Conservation (phyloP, 352 stramenopile genomes). For the Pythium scleroteichum region DNA sequence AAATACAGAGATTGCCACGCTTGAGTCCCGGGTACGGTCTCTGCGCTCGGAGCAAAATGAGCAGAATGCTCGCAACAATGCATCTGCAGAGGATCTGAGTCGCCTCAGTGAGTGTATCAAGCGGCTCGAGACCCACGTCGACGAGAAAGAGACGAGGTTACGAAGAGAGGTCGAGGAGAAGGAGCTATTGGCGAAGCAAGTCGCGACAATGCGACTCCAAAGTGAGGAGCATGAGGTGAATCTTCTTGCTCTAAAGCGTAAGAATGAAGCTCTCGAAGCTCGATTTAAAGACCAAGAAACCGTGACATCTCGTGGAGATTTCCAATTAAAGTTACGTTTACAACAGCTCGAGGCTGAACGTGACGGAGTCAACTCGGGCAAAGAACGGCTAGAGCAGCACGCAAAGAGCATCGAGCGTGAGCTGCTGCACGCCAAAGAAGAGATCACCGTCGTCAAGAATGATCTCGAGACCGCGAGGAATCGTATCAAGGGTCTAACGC, state of each 20-base stretch:
- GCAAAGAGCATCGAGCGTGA: slow-evolving; percentile 26
- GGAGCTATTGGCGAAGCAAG: slow-evolving; percentile 20
- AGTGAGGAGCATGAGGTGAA: slow-evolving; percentile 24
- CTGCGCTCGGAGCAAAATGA: slow-evolving; percentile 37
- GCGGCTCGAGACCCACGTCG: slow-evolving; percentile 24
- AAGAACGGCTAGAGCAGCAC: slow-evolving; percentile 25
- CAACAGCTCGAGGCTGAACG: slow-evolving; percentile 34
- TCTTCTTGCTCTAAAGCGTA: slow-evolving; percentile 20
- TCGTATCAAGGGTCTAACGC: slow-evolving; percentile 26
- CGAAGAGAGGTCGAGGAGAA: slow-evolving; percentile 25
- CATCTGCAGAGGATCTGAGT: slow-evolving; percentile 30
- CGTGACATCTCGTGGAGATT: slow-evolving; percentile 22
- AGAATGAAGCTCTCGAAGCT: slow-evolving; percentile 22
- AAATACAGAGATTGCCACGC: slow-evolving; percentile 19
- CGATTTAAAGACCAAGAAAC: slow-evolving; percentile 27
- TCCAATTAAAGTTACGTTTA: slow-evolving; percentile 25
- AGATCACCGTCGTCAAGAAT: slow-evolving; percentile 12
- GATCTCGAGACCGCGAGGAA: slow-evolving; percentile 18
- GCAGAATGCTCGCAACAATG: slow-evolving; percentile 22
- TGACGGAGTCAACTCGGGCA: slow-evolving; percentile 13
- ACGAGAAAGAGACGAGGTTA: slow-evolving; percentile 22
- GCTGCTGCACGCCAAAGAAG: slow-evolving; percentile 18
- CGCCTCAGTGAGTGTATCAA: slow-evolving; percentile 20
- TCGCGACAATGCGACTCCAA: slow-evolving; percentile 7
- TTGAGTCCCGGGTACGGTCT: slow-evolving; percentile 33